Evolutionary conservation across 129 eudicot species (phyloP), one percentile per base, ranked within the genome.

Genomic region (Artemisia annua): DNA sequence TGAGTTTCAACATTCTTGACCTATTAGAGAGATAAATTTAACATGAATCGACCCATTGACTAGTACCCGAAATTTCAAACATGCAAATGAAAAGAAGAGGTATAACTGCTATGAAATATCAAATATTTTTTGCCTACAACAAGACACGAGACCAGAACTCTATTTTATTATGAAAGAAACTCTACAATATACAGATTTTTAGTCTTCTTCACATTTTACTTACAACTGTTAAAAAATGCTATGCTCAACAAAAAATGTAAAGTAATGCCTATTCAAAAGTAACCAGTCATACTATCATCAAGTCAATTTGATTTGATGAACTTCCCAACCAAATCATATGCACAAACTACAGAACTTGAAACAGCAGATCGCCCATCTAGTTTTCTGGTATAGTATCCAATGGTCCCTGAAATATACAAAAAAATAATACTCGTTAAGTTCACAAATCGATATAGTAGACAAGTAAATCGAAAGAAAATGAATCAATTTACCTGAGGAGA

Each of bases 301-400:
- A 63, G 50, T 30, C 51, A 63, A 35, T 63, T 35, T 16, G 68
- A 63, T 63, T 35, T 35, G 11, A 35, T 63, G 24, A 63, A 16
- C 51, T 63, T 63, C 7, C 80, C 55, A 67, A 28, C 78, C 58
- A 78, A 75, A 62, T 39, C 55, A 71, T 70, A 58, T 79, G 84
- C 78, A 79, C 84, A 72, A 14, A 77, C 53, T 46, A 50, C 74
- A 70, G 64, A 39, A 79, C 63, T 73, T 59, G 15, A 63, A 65
- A 32, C 54, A 59, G 39, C 70, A 26, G 17, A 69, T 26, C 52
- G 35, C 77, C 73, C 59, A 50, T 50, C 74, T 72, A 88, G 19
- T 63, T 63, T 74, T 86, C 87, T 9, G 84, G 85, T 79, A 83
- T 83, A 57, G 91, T 54, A 13, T 82, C 55, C 80, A 86, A 73